phyloP scores from a whole-genome alignment of 306 rosid genomes.

The Prunus padus region DNA sequence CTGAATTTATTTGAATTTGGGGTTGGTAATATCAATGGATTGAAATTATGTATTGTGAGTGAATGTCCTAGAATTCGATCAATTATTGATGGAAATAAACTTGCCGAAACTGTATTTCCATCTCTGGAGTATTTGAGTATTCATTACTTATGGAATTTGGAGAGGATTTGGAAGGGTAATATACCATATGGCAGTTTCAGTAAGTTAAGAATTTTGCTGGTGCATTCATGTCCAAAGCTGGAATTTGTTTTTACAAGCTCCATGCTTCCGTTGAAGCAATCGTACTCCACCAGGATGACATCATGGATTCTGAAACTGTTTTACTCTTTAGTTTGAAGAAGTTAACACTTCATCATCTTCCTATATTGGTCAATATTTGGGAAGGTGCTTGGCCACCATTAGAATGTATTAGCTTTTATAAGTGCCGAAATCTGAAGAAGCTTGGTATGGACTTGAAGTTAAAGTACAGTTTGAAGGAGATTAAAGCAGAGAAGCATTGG shows the following conservation, averaged over 20 bases:
- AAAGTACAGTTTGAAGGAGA: not conserved
- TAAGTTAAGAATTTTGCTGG: not conserved
- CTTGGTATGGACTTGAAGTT: not conserved
- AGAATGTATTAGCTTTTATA: not conserved
- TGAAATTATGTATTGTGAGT: not conserved
- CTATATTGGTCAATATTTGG: not conserved
- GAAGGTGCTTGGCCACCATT: not conserved
- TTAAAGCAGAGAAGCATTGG: not conserved
- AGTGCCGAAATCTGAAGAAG: not conserved
- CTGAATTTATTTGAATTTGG: not conserved
- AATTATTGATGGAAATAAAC: not conserved
- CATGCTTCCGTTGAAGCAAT: not conserved
- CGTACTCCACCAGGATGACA: not conserved
- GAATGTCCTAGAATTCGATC: not conserved
- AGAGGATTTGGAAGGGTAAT: not conserved
- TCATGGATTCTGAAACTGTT: not conserved
- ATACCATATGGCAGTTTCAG: not conserved
- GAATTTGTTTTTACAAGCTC: not conserved
- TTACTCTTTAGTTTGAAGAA: not conserved
- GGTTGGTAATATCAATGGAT: not conserved
- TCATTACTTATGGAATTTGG: not conserved
- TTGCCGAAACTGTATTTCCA: not conserved
- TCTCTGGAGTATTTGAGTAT: not conserved
- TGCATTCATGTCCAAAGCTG: slow-evolving; percentile 1
- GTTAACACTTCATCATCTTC: not conserved